These are phyloP conservation scores for Dactylellina cionopaga DNA, from an alignment of 2,329 filamentous ascomycete species.

Conservation along the genomic window DNA sequence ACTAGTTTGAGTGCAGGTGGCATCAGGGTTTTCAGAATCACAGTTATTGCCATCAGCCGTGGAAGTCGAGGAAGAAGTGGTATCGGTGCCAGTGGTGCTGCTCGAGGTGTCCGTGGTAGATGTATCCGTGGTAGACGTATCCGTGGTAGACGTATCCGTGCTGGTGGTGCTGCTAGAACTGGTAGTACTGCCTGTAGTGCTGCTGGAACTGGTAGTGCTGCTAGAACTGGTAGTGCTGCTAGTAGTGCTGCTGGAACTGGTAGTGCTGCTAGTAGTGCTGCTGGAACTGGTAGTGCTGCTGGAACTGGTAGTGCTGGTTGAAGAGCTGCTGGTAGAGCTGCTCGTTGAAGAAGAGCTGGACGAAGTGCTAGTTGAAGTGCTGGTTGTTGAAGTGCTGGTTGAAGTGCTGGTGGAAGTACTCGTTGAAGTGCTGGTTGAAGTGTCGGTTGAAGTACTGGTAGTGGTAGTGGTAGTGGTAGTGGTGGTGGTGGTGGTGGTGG, in stretches of 20 bases:
- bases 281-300: neutral
- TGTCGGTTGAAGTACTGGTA: too few relatives aligned
- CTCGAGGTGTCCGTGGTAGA: neutral
- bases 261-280: neutral
- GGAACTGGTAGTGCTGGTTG: neutral
- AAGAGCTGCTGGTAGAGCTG: neutral
- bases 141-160: neutral
- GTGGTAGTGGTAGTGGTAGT: too few relatives aligned
- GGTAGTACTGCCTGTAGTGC: neutral
- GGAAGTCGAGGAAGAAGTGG: too few relatives aligned
- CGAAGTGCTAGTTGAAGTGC: neutral
- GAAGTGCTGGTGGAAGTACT: neutral
- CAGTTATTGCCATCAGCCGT: too few relatives aligned
- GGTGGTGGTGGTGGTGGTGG: too few relatives aligned
- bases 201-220: neutral
- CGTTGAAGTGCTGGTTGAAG: neutral
- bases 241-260: neutral
- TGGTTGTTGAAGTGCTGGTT: neutral
- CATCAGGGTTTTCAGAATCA: neutral
- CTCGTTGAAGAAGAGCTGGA: neutral
- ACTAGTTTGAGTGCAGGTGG: neutral
- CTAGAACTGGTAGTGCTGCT: neutral
- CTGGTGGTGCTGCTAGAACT: too few relatives aligned
- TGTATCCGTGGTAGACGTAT: neutral
- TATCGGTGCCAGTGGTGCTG: neutral